phyloP scores from a whole-genome alignment of 306 rosid species.

The Lablab purpureus region DNA sequence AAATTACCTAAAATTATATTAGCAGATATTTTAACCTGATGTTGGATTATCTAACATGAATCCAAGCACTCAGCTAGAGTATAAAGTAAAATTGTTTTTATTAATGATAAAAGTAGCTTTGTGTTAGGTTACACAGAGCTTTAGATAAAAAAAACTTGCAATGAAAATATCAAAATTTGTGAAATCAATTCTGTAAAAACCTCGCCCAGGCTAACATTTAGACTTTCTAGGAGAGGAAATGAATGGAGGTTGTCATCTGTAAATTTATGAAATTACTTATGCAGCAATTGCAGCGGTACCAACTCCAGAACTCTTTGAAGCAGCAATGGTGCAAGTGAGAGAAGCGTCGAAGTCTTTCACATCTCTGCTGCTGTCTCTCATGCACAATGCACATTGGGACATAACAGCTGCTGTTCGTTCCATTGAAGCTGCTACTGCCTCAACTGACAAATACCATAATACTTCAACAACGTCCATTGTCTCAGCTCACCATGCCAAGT shows the following conservation, averaged over 20 bases:
- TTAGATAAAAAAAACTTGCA: too few species aligned
- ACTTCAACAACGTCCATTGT: slow-evolving; percentile 53
- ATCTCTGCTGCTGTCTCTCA: slow-evolving; percentile 76
- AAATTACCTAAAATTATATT: too few species aligned
- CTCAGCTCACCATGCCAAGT: slow-evolving; percentile 77
- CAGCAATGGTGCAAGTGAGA: slow-evolving; percentile 76
- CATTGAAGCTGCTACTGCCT: slow-evolving; percentile 81
- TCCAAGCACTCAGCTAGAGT: too few species aligned
- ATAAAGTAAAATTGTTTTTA: too few species aligned
- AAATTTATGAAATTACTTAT: slow-evolving; percentile 21
- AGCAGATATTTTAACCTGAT: too few species aligned
- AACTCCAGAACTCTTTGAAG: slow-evolving; percentile 74
- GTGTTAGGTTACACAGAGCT: too few species aligned
- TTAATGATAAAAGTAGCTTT: neutral
- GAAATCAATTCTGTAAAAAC: neutral
- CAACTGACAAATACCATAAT: slow-evolving; percentile 47
- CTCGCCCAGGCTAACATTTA: neutral
- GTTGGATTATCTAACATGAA: too few species aligned
- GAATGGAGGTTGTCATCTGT: slow-evolving; percentile 4
- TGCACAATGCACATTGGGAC: slow-evolving; percentile 98
- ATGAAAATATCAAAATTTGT: neutral
- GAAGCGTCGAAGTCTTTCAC: slow-evolving; percentile 87
- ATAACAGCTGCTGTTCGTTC: slow-evolving; percentile 94
- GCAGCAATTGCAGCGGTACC: slow-evolving; percentile 70
- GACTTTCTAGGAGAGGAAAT: neutral